phyloP scores from a whole-genome alignment of 2,329 filamentous ascomycete species.

The Clonostachys rhizophaga region DNA sequence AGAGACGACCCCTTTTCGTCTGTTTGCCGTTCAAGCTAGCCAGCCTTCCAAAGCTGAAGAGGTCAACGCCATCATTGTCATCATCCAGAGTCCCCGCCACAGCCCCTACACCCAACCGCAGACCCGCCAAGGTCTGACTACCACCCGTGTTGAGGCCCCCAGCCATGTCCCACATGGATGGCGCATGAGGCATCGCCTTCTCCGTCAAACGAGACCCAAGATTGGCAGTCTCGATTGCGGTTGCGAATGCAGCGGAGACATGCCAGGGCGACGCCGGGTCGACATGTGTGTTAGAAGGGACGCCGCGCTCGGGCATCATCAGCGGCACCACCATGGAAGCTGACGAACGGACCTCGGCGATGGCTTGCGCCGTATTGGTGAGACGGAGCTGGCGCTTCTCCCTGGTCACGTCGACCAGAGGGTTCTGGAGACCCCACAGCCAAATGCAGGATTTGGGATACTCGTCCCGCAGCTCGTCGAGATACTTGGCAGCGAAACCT shows the following conservation, averaged over 20 bases:
- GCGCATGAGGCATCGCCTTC: slow-evolving; percentile 27
- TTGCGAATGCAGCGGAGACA: slow-evolving; percentile 68
- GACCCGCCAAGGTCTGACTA: slow-evolving; percentile 72
- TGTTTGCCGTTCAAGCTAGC: not conserved
- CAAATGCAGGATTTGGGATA: slow-evolving; percentile 84
- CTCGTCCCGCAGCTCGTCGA: slow-evolving; percentile 80
- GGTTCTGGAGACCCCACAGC: slow-evolving; percentile 78
- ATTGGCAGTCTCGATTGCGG: slow-evolving; percentile 74
- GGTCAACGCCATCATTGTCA: slow-evolving; percentile 18
- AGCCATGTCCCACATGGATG: slow-evolving; percentile 57
- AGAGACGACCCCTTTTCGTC: slow-evolving; percentile 3
- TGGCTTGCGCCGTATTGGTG: slow-evolving; percentile 68
- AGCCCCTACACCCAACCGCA: slow-evolving; percentile 59
- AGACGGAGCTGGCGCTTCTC: slow-evolving; percentile 52
- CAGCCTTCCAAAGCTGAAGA: slow-evolving; percentile 14
- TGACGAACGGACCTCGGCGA: slow-evolving; percentile 64
- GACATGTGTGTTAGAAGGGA: slow-evolving; percentile 55
- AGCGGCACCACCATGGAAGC: slow-evolving; percentile 78
- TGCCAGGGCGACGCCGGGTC: slow-evolving; percentile 72
- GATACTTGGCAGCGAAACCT: slow-evolving; percentile 67
- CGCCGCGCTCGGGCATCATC: slow-evolving; percentile 49
- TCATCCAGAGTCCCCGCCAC: slow-evolving; percentile 11
- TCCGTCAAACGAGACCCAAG: slow-evolving; percentile 67
- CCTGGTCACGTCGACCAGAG: slow-evolving; percentile 43
- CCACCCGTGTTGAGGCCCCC: slow-evolving; percentile 68